Evolutionary conservation across 176 grass and related monocot species (phyloP), one percentile per base, ranked within the genome.

Genomic region (Paspalum notatum): DNA sequence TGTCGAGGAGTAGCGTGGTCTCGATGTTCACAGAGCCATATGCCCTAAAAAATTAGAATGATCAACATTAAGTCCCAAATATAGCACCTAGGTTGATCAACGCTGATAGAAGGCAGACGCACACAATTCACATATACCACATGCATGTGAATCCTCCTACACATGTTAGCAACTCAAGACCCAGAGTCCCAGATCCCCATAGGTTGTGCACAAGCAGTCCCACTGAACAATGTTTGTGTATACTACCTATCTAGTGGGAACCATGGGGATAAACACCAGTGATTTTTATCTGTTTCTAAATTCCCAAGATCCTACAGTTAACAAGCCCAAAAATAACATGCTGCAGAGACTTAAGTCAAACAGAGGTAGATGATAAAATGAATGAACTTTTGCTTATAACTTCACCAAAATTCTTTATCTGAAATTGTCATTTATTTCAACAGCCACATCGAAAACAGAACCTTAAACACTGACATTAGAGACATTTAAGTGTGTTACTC

Each of bases 11-110:
- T 94, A 52, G 94, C 91, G 14, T 87, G 75, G 75, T 97, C 91
- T 27, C 91, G 89, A 62, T 97, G 91, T 84, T 97, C 94, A 45
- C 94, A 97, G 5, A 97, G 83, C 94, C 94, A 97, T 90, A 97
- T 97, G 68, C 94, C 94, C 94, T 94, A 75, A 56, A 49, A 67
- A 62, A 56, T 83, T 0, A 79, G 15, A 83, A 61, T 65, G 32
- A 0, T 26, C 26, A 67, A 59, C 6, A 72, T 76, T 37, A 80
- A 68, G 21, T 79, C 47, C 14, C 2, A 72, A 65, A 18, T 58
- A 48, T 15, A 26, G 20, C 20, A 41, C 1, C 39, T 0, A 62
- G 17, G 6, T 66, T 66, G 13, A 64, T 54, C 47, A 69, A 16
- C 48, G 22, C 32, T 62, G 22, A 71, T 17, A 12, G 7, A 70